phyloP scores from a whole-genome alignment of 345 rosid species.

The Nephelium lappaceum region DNA sequence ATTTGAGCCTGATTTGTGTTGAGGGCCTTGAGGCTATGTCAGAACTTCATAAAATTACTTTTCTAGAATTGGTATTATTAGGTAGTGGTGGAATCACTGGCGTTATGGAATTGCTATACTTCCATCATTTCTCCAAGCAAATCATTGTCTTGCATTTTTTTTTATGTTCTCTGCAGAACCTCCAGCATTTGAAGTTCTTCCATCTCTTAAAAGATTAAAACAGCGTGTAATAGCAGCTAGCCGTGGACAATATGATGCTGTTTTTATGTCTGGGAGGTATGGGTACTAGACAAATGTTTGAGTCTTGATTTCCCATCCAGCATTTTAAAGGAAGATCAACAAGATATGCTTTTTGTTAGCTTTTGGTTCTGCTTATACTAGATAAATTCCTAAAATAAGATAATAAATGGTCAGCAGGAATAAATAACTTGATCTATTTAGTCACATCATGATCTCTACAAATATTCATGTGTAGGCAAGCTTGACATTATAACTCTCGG shows the following conservation, averaged over 20 bases:
- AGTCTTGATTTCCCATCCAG: constrained; percentile 7
- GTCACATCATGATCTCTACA: not conserved
- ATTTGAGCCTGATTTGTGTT: not conserved
- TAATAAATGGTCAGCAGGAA: not conserved
- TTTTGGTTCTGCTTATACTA: not conserved
- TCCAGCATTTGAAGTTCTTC: constrained; percentile 92
- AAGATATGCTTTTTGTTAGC: not conserved
- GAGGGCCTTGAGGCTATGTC: not conserved
- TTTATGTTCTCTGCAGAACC: constrained; percentile 57
- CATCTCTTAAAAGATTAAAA: constrained; percentile 82
- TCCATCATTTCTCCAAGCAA: not conserved
- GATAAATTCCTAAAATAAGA: not conserved
- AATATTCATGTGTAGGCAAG: not conserved
- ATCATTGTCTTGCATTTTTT: constrained; percentile 15
- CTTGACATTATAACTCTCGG: not conserved
- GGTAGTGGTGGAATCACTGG: not conserved
- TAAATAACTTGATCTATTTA: not conserved
- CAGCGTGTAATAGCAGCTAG: constrained; percentile 79
- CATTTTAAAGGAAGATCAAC: not conserved
- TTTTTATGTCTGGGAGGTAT: constrained; percentile 98
- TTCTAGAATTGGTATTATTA: not conserved
- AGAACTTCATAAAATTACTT: not conserved
- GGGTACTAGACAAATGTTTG: not conserved
- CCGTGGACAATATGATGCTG: constrained; percentile 86
- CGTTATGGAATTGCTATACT: constrained; percentile 3